These are phyloP conservation scores for Acacia pycnantha DNA, from an alignment of 331 rosid species.

Conservation along the genomic window DNA sequence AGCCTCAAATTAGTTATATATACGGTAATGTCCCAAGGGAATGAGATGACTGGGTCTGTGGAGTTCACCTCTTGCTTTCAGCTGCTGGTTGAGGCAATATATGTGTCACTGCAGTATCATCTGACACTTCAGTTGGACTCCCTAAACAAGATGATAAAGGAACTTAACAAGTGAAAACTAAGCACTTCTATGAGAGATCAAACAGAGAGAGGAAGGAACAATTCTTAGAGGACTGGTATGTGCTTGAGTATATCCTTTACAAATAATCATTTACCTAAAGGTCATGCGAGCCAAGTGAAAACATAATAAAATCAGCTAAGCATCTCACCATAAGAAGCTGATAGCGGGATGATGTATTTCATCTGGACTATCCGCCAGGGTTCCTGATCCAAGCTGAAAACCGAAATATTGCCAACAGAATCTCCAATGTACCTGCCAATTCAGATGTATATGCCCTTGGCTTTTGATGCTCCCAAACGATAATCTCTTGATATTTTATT, in stretches of 20 bases:
- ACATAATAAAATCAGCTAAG: neutral
- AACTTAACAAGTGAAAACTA: constrained; percentile 6
- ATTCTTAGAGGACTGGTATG: neutral
- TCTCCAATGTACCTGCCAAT: constrained; percentile 74
- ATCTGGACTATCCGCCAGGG: constrained; percentile 51
- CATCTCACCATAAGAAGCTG: constrained; percentile 71
- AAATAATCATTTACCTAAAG: neutral
- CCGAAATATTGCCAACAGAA: constrained; percentile 65
- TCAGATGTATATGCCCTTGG: constrained; percentile 18
- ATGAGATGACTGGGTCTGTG: constrained; percentile 18
- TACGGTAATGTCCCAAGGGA: neutral
- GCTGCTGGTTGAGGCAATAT: constrained; percentile 76
- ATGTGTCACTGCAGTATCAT: constrained; percentile 47
- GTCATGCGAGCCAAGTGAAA: constrained; percentile 8
- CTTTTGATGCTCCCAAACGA: neutral
- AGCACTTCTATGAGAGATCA: neutral
- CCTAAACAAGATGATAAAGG: constrained; percentile 46
- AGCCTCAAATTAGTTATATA: neutral
- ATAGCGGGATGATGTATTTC: constrained; percentile 67
- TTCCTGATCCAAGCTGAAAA: constrained; percentile 67
- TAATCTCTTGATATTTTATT: neutral
- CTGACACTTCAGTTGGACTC: constrained; percentile 46
- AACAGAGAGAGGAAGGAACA: neutral
- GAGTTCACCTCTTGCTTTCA: constrained; percentile 73
- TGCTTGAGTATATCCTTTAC: neutral